Conservation (phyloP, 1,284 basidiomycete species). For the Waitea zeae region DNA sequence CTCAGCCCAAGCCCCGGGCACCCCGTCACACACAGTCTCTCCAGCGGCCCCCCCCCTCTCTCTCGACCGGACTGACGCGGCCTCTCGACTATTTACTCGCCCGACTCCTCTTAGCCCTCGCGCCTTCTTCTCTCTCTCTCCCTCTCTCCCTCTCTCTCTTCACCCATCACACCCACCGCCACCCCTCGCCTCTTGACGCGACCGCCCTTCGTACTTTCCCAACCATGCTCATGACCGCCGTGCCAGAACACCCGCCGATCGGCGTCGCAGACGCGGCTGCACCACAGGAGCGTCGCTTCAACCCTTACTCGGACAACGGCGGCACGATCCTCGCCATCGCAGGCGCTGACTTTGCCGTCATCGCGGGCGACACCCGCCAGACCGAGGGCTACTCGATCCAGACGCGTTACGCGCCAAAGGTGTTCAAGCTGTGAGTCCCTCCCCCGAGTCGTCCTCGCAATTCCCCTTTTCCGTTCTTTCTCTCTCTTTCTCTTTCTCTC, state of each 20-base stretch:
- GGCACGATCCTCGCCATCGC: constrained; percentile 92
- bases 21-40: no score
- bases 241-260: background rate
- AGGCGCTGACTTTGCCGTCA: constrained; percentile 79
- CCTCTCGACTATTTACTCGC: no score
- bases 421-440: constrained; percentile 56
- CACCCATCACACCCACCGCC: no score
- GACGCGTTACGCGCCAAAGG: constrained; percentile 89
- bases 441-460: constrained; percentile 75
- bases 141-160: no score
- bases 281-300: constrained; percentile 53
- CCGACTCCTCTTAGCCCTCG: no score
- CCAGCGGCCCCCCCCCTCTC: no score
- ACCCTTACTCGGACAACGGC: constrained; percentile 83
- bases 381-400: constrained; percentile 91
- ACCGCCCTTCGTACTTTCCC: no score
- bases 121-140: no score
- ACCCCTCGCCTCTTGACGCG: no score
- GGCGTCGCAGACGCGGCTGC: background rate
- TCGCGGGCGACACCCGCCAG: constrained; percentile 90
- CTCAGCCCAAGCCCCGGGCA: no score
- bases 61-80: no score
- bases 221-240: background rate
- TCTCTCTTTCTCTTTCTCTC: constrained; percentile 4
- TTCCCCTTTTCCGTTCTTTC: constrained; percentile 68